These are phyloP conservation scores for Macroventuria anomochaeta DNA, from an alignment of 2,329 filamentous ascomycete genomes.

Conservation along the genomic window DNA sequence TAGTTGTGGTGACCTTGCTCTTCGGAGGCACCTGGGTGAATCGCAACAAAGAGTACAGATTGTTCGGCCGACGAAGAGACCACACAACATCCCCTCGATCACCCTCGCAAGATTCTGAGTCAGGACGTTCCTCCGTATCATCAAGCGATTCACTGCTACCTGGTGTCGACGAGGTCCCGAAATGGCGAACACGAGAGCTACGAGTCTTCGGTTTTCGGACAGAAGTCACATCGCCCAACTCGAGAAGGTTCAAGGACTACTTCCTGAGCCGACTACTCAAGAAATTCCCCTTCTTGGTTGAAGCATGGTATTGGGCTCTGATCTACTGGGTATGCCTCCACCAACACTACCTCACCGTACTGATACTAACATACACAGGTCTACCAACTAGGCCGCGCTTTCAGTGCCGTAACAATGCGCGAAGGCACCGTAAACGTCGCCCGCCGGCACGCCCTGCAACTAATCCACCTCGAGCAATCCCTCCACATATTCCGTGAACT, in stretches of 20 bases:
- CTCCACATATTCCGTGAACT: slow-evolving; percentile 71
- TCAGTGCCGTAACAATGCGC: slow-evolving; percentile 72
- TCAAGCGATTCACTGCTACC: slow-evolving; percentile 53
- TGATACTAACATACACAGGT: slow-evolving; percentile 56
- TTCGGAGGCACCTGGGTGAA: slow-evolving; percentile 69
- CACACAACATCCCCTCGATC: slow-evolving; percentile 36
- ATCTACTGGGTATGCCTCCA: slow-evolving; percentile 73
- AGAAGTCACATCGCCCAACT: slow-evolving; percentile 66
- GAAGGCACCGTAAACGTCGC: slow-evolving; percentile 72
- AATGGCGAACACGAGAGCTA: slow-evolving; percentile 60
- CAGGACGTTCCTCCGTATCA: slow-evolving; percentile 50
- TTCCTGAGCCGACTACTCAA: slow-evolving; percentile 68
- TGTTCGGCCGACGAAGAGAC: slow-evolving; percentile 39
- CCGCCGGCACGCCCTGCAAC: slow-evolving; percentile 69
- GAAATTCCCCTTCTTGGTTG: slow-evolving; percentile 74
- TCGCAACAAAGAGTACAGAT: slow-evolving; percentile 53
- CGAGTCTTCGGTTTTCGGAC: slow-evolving; percentile 54
- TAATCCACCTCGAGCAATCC: slow-evolving; percentile 70
- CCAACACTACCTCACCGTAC: not conserved
- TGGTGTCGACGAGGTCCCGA: slow-evolving; percentile 48
- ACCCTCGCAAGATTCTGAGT: slow-evolving; percentile 50
- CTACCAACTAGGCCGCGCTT: slow-evolving; percentile 75
- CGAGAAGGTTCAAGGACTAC: slow-evolving; percentile 64
- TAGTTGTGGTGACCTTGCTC: slow-evolving; percentile 65
- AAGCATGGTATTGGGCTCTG: slow-evolving; percentile 78